Percentiles rank a stretch among this genome's conserved stretches.
Conservation (phyloP, 129 eudicot species). For the Saposhnikovia divaricata region DNA sequence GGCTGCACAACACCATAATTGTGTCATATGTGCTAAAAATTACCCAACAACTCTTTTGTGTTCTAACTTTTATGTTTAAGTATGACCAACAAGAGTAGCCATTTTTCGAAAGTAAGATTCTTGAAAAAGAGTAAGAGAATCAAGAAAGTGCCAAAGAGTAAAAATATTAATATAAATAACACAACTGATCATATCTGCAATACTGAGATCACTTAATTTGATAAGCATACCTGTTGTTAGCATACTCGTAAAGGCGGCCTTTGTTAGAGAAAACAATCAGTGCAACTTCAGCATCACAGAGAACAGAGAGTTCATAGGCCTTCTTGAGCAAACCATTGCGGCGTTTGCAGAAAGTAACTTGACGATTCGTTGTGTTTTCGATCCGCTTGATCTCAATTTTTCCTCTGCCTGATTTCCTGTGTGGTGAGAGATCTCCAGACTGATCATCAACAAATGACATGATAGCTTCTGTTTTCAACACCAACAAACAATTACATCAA, state of each 20-base stretch:
- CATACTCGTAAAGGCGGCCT: conserved; percentile 93
- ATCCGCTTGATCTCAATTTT: conserved; percentile 94
- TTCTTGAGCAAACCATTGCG: conserved; percentile 81
- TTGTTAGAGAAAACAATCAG: conserved; percentile 81
- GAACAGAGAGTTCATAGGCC: conserved; percentile 88
- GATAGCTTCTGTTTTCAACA: conserved; percentile 1
- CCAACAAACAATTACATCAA: background rate
- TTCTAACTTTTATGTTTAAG: background rate
- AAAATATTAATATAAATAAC: background rate
- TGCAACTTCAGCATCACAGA: conserved; percentile 95
- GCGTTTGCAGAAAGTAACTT: conserved; percentile 90
- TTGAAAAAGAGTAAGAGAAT: conserved; percentile 1
- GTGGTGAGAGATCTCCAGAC: conserved; percentile 57
- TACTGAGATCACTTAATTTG: background rate
- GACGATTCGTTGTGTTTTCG: conserved; percentile 92
- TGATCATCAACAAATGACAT: conserved; percentile 54
- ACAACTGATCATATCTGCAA: background rate
- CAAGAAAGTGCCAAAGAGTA: background rate
- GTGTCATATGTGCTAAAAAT: conserved; percentile 24
- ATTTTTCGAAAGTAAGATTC: background rate
- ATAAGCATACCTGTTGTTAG: conserved; percentile 71
- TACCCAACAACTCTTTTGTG: conserved; percentile 10
- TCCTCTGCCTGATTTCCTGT: conserved; percentile 61
- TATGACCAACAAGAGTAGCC: background rate
- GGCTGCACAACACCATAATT: conserved; percentile 24